These are phyloP conservation scores for Aspergillus pseudonomiae DNA, from an alignment of 2,329 filamentous ascomycete species.

Conservation along the genomic window DNA sequence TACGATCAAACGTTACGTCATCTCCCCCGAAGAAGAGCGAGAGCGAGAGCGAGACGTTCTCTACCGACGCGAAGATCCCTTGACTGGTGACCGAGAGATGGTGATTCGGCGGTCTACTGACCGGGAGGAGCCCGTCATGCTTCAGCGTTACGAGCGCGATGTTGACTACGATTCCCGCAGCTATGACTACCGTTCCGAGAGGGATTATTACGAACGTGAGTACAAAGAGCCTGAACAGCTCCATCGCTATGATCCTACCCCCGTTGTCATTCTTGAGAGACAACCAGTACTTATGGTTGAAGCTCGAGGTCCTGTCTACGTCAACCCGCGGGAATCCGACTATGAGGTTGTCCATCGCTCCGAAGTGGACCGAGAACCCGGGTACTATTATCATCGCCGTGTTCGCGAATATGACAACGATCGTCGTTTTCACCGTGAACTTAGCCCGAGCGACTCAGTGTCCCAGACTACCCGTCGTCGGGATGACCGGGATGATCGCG, in stretches of 20 bases:
- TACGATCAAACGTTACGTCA: slow-evolving; percentile 61
- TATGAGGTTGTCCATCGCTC: slow-evolving; percentile 64
- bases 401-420: slow-evolving; percentile 58
- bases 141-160: slow-evolving; percentile 55
- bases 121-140: slow-evolving; percentile 44
- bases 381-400: slow-evolving; percentile 64
- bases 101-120: slow-evolving; percentile 51
- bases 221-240: slow-evolving; percentile 46
- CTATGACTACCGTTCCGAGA: slow-evolving; percentile 47
- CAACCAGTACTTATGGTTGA: slow-evolving; percentile 61
- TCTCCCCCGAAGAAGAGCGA: slow-evolving; percentile 46
- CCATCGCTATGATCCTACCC: slow-evolving; percentile 53
- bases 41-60: slow-evolving; percentile 34
- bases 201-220: slow-evolving; percentile 50
- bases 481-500: slow-evolving; percentile 43
- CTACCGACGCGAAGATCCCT: slow-evolving; percentile 35
- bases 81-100: slow-evolving; percentile 43
- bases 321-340: slow-evolving; percentile 55
- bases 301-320: slow-evolving; percentile 54
- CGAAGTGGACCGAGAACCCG: slow-evolving; percentile 59
- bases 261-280: slow-evolving; percentile 56
- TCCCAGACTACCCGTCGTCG: slow-evolving; percentile 52
- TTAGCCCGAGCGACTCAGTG: slow-evolving; percentile 56
- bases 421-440: slow-evolving; percentile 47
- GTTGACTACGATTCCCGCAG: slow-evolving; percentile 48